phyloP scores from a whole-genome alignment of 805 yeast genomes.

The Clavispora fructus region DNA sequence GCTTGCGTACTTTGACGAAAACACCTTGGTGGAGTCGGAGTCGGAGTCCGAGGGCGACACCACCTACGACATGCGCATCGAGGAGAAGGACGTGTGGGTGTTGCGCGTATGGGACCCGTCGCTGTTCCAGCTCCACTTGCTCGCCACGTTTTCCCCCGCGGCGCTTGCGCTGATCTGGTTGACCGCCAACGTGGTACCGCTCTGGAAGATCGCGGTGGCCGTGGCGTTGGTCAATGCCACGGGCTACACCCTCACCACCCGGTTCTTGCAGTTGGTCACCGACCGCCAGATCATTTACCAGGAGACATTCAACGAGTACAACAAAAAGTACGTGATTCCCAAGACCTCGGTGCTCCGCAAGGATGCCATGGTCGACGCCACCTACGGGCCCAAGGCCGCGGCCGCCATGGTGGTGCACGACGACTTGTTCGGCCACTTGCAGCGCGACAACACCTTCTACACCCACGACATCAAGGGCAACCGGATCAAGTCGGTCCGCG shows the following conservation, averaged over 20 bases:
- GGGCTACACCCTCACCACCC: conserved; percentile 35
- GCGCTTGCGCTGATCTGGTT: conserved; percentile 38
- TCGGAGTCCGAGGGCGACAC: conserved; percentile 20
- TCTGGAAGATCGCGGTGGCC: conserved; percentile 31
- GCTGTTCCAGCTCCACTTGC: conserved; percentile 46
- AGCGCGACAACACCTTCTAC: conserved; percentile 36
- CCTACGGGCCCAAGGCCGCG: conserved; percentile 31
- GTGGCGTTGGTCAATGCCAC: conserved; percentile 27
- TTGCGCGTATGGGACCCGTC: conserved; percentile 66
- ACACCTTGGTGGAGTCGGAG: conserved; percentile 14
- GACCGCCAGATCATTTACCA: conserved; percentile 58
- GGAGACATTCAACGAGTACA: conserved; percentile 60
- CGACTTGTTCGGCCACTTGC: conserved; percentile 16
- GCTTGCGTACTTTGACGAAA: conserved; percentile 12
- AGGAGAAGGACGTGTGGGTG: conserved; percentile 44
- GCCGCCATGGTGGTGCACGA: conserved; percentile 20
- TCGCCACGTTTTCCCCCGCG: conserved; percentile 57
- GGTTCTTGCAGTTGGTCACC: conserved; percentile 42
- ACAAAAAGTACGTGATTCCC: conserved; percentile 59
- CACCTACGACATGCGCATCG: conserved; percentile 13
- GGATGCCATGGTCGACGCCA: conserved; percentile 61
- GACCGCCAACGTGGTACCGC: conserved; percentile 13
- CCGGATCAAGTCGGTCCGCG: conserved; percentile 13
- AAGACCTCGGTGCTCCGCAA: conserved; percentile 44
- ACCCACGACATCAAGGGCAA: conserved; percentile 47